Evolutionary conservation across 2,329 filamentous ascomycete species (phyloP).

Genomic region (Trichoderma afroharzianum): DNA sequence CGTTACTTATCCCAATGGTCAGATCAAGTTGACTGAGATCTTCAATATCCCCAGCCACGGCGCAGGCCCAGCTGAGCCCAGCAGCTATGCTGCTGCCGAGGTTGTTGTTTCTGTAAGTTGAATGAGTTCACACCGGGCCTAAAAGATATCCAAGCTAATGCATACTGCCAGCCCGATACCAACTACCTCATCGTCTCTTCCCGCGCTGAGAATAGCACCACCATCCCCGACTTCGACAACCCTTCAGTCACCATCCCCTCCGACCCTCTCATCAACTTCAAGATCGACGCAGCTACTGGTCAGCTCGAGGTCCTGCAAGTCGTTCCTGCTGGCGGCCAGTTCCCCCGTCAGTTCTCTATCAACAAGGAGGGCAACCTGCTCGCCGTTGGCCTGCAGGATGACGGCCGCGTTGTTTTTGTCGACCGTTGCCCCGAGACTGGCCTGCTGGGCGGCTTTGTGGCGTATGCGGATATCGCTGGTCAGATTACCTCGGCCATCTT

Average conservation of each 20-base stretch:
- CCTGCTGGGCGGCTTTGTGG: constrained; percentile 46
- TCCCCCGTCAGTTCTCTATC: constrained; percentile 65
- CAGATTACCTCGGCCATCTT: constrained; percentile 48
- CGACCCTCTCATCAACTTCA: constrained; percentile 63
- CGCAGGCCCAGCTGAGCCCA: constrained; percentile 37
- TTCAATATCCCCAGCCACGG: constrained; percentile 50
- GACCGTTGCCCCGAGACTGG: constrained; percentile 58
- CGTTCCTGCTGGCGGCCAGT: constrained; percentile 59
- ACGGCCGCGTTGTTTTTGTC: constrained; percentile 59
- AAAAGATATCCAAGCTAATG: not conserved
- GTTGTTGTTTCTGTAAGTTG: constrained; percentile 54
- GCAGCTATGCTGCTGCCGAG: constrained; percentile 50
- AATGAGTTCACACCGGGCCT: not conserved
- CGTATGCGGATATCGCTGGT: constrained; percentile 40
- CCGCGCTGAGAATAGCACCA: constrained; percentile 57
- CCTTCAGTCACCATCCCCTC: constrained; percentile 48
- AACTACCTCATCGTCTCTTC: constrained; percentile 66
- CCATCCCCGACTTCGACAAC: constrained; percentile 43
- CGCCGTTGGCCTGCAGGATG: constrained; percentile 62
- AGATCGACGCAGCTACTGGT: constrained; percentile 52
- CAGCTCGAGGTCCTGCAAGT: constrained; percentile 53
- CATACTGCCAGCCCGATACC: constrained; percentile 47
- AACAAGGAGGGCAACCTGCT: constrained; percentile 62
- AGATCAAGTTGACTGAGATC: constrained; percentile 43
- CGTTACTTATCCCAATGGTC: constrained; percentile 47